Evolutionary conservation across 108 stramenopile genomes (phyloP).

Genomic region (Chaetoceros muelleri): DNA sequence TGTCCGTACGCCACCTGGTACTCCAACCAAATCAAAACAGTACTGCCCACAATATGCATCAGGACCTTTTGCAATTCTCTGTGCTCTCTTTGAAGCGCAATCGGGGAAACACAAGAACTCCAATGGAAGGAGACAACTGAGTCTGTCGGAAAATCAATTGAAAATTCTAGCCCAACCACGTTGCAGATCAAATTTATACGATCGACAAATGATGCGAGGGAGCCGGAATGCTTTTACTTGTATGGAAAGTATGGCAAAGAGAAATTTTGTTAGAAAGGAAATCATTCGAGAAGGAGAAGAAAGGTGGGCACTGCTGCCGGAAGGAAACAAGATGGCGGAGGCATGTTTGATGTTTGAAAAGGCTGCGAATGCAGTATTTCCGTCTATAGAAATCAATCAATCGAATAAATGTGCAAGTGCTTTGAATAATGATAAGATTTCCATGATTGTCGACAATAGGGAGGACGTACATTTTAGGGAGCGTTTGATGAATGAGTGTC

Average conservation of each 20-base stretch:
- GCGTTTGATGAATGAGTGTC: slow-evolving; percentile 21
- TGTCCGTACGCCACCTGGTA: slow-evolving; percentile 1
- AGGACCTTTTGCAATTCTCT: slow-evolving; percentile 35
- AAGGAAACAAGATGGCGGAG: slow-evolving; percentile 22
- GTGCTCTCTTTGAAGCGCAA: slow-evolving; percentile 23
- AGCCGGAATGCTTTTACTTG: slow-evolving; percentile 39
- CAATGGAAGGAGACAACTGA: slow-evolving; percentile 15
- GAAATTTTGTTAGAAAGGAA: slow-evolving; percentile 34
- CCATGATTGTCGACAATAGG: slow-evolving; percentile 25
- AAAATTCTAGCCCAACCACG: slow-evolving; percentile 31
- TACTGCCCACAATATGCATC: slow-evolving; percentile 40
- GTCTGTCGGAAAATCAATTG: slow-evolving; percentile 30
- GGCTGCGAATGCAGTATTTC: slow-evolving; percentile 13
- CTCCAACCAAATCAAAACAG: neutral
- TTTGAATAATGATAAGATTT: slow-evolving; percentile 7
- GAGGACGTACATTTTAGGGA: slow-evolving; percentile 30
- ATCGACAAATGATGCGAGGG: slow-evolving; percentile 22
- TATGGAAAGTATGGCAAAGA: slow-evolving; percentile 27
- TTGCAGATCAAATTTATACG: slow-evolving; percentile 42
- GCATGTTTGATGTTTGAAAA: slow-evolving; percentile 28
- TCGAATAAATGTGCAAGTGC: neutral
- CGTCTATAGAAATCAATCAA: neutral
- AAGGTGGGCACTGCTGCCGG: slow-evolving; percentile 25
- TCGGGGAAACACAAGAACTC: slow-evolving; percentile 11
- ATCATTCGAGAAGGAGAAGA: slow-evolving; percentile 23